phyloP scores from a whole-genome alignment of 495 filamentous ascomycete genomes.

The Trichoderma virens region DNA sequence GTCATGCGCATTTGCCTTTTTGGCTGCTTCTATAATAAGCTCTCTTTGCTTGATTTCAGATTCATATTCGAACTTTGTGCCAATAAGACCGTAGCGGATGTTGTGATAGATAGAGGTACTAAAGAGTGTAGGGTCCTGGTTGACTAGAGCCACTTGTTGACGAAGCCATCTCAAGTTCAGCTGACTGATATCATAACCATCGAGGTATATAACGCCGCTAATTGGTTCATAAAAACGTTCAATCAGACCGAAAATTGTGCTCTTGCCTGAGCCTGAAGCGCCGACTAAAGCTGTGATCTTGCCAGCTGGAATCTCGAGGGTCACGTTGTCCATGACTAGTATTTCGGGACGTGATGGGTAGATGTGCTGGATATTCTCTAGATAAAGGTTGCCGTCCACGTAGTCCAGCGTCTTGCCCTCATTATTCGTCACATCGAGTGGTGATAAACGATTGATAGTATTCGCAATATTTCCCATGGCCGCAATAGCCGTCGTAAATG shows the following conservation, averaged over 20 bases:
- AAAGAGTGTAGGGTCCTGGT: slow-evolving; percentile 56
- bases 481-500: slow-evolving; percentile 62
- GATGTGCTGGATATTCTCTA: slow-evolving; percentile 68
- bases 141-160: slow-evolving; percentile 73
- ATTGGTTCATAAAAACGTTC: slow-evolving; percentile 86
- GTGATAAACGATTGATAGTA: slow-evolving; percentile 70
- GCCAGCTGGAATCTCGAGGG: slow-evolving; percentile 63
- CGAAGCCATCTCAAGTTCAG: slow-evolving; percentile 74
- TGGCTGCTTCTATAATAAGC: slow-evolving; percentile 66
- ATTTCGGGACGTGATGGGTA: slow-evolving; percentile 84
- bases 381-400: slow-evolving; percentile 60
- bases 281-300: slow-evolving; percentile 79
- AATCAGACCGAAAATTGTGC: slow-evolving; percentile 75
- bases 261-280: slow-evolving; percentile 76
- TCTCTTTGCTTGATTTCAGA: slow-evolving; percentile 48
- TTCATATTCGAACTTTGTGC: slow-evolving; percentile 58
- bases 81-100: slow-evolving; percentile 76
- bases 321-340: slow-evolving; percentile 68
- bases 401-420: slow-evolving; percentile 54
- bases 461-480: slow-evolving; percentile 68
- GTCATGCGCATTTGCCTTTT: slow-evolving; percentile 81
- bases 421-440: slow-evolving; percentile 58
- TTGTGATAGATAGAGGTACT: slow-evolving; percentile 56
- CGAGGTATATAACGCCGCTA: slow-evolving; percentile 56
- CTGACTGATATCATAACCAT: slow-evolving; percentile 60